A percentile compares a stretch with the other conserved stretches of the same genome.
Evolutionary conservation across 352 stramenopile species (phyloP).

Genomic region (Pythium rishiriense): DNA sequence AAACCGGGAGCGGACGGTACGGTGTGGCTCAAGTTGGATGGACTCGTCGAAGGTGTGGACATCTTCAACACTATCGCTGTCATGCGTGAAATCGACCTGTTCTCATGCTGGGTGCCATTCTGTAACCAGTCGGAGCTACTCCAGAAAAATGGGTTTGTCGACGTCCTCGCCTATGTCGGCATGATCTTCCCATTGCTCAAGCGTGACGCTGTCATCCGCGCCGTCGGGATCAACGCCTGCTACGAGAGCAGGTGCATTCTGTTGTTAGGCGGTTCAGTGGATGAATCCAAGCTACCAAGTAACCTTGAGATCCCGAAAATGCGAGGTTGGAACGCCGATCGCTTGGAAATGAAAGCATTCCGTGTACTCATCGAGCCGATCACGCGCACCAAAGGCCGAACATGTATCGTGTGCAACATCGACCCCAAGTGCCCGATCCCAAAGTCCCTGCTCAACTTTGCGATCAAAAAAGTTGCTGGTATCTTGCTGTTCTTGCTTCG

Average conservation of each 20-base stretch:
- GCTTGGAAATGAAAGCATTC: conserved; percentile 73
- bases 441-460: conserved; percentile 73
- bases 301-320: conserved; percentile 48
- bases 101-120: conserved; percentile 71
- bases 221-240: conserved; percentile 77
- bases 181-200: conserved; percentile 75
- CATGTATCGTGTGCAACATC: conserved; percentile 79
- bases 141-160: conserved; percentile 47
- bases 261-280: conserved; percentile 59
- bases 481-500: conserved; percentile 75
- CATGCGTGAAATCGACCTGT: conserved; percentile 82
- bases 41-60: conserved; percentile 72
- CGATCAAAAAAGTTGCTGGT: conserved; percentile 81
- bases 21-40: conserved; percentile 82
- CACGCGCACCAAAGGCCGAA: conserved; percentile 58
- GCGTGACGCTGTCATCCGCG: conserved; percentile 65
- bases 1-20: conserved; percentile 74
- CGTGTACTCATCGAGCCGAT: conserved; percentile 76
- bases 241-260: conserved; percentile 77
- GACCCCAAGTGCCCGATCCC: conserved; percentile 79
- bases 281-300: conserved; percentile 27
- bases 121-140: conserved; percentile 69
- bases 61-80: conserved; percentile 83
- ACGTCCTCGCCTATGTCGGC: conserved; percentile 67
- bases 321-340: conserved; percentile 71